Evolutionary conservation across 169 alveolate species (phyloP).

Genomic region (Toxoplasma gondii): DNA sequence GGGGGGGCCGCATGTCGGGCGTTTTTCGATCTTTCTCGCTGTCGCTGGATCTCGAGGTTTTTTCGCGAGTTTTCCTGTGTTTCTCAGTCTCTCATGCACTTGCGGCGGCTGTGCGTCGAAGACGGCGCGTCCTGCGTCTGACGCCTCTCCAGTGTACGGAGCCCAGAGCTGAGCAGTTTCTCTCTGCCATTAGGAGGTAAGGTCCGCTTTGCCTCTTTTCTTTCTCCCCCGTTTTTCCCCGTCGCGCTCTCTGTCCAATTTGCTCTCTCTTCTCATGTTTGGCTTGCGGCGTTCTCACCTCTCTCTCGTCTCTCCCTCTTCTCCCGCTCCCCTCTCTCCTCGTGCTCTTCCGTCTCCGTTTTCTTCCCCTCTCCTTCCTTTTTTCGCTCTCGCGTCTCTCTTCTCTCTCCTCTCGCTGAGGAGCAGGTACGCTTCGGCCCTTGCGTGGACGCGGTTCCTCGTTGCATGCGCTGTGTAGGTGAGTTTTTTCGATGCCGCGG

Average conservation of each 20-base stretch:
- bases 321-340: no score
- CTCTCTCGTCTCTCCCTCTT: no score
- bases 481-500: background rate
- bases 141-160: background rate
- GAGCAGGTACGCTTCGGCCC: background rate
- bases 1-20: no score
- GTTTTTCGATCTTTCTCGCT: background rate
- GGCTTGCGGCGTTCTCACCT: no score
- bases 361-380: no score
- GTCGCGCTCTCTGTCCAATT: no score
- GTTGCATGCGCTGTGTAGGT: background rate
- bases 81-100: background rate
- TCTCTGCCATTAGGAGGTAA: background rate
- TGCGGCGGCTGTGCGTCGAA: background rate
- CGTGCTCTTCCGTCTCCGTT: no score
- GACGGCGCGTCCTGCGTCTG: slow-evolving; percentile 2
- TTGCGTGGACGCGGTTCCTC: background rate
- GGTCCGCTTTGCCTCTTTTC: background rate
- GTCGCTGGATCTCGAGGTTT: background rate
- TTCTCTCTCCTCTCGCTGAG: background rate
- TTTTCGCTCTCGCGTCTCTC: no score
- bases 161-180: background rate
- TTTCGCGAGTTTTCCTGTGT: background rate
- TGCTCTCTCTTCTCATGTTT: no score
- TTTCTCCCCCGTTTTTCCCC: no score